These are phyloP conservation scores for Ophioceras dolichostomum DNA, from an alignment of 2,329 filamentous ascomycete genomes.

Conservation along the genomic window DNA sequence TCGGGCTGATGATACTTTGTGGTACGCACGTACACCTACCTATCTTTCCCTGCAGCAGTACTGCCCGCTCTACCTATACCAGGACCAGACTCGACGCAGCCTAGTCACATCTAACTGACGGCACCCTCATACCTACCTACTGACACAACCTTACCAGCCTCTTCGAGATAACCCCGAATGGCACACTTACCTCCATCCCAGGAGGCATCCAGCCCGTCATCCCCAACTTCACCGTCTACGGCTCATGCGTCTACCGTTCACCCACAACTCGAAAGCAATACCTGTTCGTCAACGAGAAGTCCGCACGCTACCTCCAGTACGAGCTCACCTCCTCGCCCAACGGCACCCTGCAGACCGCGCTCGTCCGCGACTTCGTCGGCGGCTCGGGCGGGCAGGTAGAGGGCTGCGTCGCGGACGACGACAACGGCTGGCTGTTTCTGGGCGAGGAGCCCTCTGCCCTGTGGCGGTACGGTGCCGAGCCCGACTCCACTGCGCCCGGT, in stretches of 20 bases:
- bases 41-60: not conserved
- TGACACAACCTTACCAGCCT: too few species aligned
- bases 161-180: constrained; percentile 34
- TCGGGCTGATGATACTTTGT: constrained; percentile 36
- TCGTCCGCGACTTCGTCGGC: constrained; percentile 37
- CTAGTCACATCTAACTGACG: accelerated
- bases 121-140: not conserved
- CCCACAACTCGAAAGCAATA: constrained; percentile 33
- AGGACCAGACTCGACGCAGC: not conserved
- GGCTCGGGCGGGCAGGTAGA: constrained; percentile 40
- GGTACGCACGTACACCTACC: too few species aligned
- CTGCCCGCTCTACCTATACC: not conserved
- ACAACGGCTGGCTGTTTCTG: constrained; percentile 35
- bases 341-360: constrained; percentile 27
- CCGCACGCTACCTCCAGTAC: constrained; percentile 40
- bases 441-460: constrained; percentile 39
- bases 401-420: constrained; percentile 39
- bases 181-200: constrained; percentile 25
- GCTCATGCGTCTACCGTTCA: constrained; percentile 38
- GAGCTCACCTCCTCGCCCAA: constrained; percentile 28
- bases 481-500: constrained; percentile 22
- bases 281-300: constrained; percentile 42
- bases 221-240: constrained; percentile 33
- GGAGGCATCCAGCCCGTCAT: constrained; percentile 33
- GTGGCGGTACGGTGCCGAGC: constrained; percentile 40